Base-by-base conservation (phyloP, 177 flowering plant species). In the Vitis hybrid region DNA sequence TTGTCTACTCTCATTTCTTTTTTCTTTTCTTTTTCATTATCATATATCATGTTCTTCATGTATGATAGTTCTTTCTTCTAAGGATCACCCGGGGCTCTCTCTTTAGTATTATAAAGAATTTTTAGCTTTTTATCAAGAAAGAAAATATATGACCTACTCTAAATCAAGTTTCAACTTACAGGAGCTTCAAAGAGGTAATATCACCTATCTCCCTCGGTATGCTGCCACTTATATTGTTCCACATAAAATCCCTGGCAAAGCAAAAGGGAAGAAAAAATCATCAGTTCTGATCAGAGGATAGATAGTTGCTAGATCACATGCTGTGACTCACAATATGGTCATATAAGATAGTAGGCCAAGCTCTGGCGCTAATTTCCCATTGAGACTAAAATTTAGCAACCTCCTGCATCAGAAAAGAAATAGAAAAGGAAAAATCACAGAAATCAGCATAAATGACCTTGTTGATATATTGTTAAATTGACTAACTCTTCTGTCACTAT, bases 131-230 rank as follows among this genome's bases (percentile, higher is more conserved):
- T 27, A 27, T 27, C 27, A 27, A 27, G 27, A 27, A 27, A 27
- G 27, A 27, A 27, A 2, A 27, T 27, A 27, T 27, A 27, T 27
- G 27, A 27, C 27, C 27, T 27, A 27, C 27, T 27, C 27, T 27
- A 58, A 19, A n/a, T n/a, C 21, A 18, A 58, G 61, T 1, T 46
- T 21, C 24, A 60, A 78, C 83, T 71, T 75, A 83, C 86, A 83
- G 56, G 14, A 83, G 74, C 56, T 74, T 52, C 65, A 83, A 55
- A 35, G 78, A 57, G 24, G 72, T 71, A n/a, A 83, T 71, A 61
- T 72, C 72, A 65, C 86, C 86, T 40, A 83, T 78, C 76, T 83
- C 83, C 72, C 69, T 80, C n/a, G 86, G 86, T 69, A 83, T 80
- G 50, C 66, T 78, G 24, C 86, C 86, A 65, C 70, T 78, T 52